A percentile compares a stretch with the other conserved stretches of the same genome.
phyloP scores from a whole-genome alignment of 192 early-diverging fungal genomes.

The Gaertneriomyces sp. region DNA sequence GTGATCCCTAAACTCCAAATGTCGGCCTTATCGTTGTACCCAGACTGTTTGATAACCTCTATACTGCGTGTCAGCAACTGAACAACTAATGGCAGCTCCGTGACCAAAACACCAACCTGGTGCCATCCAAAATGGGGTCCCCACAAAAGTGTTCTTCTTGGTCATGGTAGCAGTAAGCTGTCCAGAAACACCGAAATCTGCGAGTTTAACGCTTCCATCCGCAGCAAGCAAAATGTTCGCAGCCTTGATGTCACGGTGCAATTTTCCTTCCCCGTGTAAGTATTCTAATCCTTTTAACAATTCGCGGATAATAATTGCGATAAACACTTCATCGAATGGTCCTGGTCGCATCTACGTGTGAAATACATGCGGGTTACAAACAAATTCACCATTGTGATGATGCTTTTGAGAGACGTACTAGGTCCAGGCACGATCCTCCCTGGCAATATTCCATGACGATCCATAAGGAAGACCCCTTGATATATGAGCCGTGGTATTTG shows the following conservation, averaged over 20 bases:
- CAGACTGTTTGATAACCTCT: constrained; percentile 90
- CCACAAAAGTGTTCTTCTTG: constrained; percentile 97
- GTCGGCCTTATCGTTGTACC: constrained; percentile 93
- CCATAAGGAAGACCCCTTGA: constrained; percentile 88
- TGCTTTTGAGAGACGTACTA: constrained; percentile 70
- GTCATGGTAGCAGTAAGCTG: constrained; percentile 88
- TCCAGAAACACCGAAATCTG: constrained; percentile 98
- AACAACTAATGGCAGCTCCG: too few species aligned
- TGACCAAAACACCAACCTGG: constrained; percentile 18
- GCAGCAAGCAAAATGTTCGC: constrained; percentile 77
- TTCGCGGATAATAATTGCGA: constrained; percentile 89
- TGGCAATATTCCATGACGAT: constrained; percentile 98
- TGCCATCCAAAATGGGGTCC: constrained; percentile 73
- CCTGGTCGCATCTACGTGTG: constrained; percentile 77
- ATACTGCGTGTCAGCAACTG: too few species aligned
- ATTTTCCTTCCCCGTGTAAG: constrained; percentile 84
- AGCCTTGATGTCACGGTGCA: constrained; percentile 87
- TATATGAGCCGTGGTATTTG: constrained; percentile 86
- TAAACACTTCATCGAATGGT: constrained; percentile 77
- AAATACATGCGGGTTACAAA: neutral
- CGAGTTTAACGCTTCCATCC: constrained; percentile 86
- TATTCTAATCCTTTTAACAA: constrained; percentile 87
- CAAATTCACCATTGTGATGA: too few species aligned
- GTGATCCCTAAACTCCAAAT: constrained; percentile 98
- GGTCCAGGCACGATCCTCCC: constrained; percentile 90